Percentiles rank a stretch among this genome's conserved stretches.
Evolutionary conservation across 208 protist genomes (phyloP).

Genomic region (Leishmania braziliensis): DNA sequence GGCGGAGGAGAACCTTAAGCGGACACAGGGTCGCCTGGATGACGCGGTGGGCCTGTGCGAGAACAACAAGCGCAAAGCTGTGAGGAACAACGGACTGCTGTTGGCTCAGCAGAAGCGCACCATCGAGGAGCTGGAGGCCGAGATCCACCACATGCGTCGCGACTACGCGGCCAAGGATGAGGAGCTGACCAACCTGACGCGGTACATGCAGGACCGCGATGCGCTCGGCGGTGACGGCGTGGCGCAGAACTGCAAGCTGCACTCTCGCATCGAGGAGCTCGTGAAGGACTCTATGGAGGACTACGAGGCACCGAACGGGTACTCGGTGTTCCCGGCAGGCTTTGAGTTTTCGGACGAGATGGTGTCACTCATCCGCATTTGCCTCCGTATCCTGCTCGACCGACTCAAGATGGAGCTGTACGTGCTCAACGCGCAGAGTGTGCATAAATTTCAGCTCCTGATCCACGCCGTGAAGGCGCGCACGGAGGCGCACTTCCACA

Average conservation of each 20-base stretch:
- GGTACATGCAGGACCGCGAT: conserved; percentile 49
- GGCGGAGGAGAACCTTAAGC: conserved; percentile 40
- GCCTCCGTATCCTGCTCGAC: conserved; percentile 70
- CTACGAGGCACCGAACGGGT: conserved; percentile 38
- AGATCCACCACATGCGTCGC: conserved; percentile 36
- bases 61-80: conserved; percentile 44
- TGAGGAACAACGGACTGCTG: conserved; percentile 53
- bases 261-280: conserved; percentile 61
- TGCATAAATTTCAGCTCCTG: conserved; percentile 59
- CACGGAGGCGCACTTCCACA: conserved; percentile 68
- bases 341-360: conserved; percentile 72
- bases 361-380: conserved; percentile 63
- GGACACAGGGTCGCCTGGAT: conserved; percentile 36
- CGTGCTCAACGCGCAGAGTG: conserved; percentile 69
- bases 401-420: conserved; percentile 79
- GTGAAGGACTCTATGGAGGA: conserved; percentile 42
- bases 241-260: conserved; percentile 41
- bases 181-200: conserved; percentile 47
- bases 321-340: conserved; percentile 61
- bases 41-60: conserved; percentile 34
- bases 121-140: conserved; percentile 43
- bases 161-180: conserved; percentile 50
- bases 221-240: conserved; percentile 22
- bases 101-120: conserved; percentile 48
- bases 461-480: conserved; percentile 66